Evolutionary conservation across 495 filamentous ascomycete species (phyloP).

Genomic region (Penicillium cataractarum): DNA sequence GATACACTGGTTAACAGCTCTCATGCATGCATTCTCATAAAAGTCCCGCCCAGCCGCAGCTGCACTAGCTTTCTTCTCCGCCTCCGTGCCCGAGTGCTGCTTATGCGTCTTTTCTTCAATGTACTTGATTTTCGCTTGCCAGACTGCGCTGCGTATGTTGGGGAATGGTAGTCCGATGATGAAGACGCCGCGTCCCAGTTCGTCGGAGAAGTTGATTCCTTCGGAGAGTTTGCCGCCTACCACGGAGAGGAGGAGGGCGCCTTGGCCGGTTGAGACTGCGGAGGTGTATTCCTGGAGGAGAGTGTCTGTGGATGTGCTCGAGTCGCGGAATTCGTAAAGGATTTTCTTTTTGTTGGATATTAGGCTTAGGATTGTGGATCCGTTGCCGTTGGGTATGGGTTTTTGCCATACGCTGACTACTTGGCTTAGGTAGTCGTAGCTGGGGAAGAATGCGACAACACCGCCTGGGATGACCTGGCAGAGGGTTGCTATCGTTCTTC

Average conservation of each 20-base stretch:
- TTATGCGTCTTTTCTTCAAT: slow-evolving; percentile 69
- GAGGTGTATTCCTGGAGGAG: slow-evolving; percentile 71
- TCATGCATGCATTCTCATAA: slow-evolving; percentile 95
- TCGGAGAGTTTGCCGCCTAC: slow-evolving; percentile 94
- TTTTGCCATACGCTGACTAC: slow-evolving; percentile 71
- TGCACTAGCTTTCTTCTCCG: slow-evolving; percentile 38
- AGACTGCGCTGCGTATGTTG: slow-evolving; percentile 85
- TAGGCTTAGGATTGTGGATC: slow-evolving; percentile 33
- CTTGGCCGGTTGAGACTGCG: slow-evolving; percentile 66
- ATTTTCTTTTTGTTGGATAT: slow-evolving; percentile 65
- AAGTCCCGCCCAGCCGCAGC: slow-evolving; percentile 78
- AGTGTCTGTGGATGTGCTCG: slow-evolving; percentile 56
- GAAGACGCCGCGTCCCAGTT: slow-evolving; percentile 82
- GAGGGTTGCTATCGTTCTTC: slow-evolving; percentile 69
- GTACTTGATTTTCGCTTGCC: slow-evolving; percentile 89
- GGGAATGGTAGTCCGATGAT: slow-evolving; percentile 93
- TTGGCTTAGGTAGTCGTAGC: slow-evolving; percentile 83
- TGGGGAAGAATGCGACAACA: slow-evolving; percentile 95
- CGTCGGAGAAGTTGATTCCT: slow-evolving; percentile 97
- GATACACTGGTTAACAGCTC: slow-evolving; percentile 95
- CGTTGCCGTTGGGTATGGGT: slow-evolving; percentile 31
- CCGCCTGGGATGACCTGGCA: slow-evolving; percentile 81
- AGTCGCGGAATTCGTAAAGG: slow-evolving; percentile 66
- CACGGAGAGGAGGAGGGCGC: slow-evolving; percentile 88
- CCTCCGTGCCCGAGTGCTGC: slow-evolving; percentile 41